Evolutionary conservation across 2,329 filamentous ascomycete genomes (phyloP), one percentile per base, ranked within the genome.

Genomic region (Penicillium freii): DNA sequence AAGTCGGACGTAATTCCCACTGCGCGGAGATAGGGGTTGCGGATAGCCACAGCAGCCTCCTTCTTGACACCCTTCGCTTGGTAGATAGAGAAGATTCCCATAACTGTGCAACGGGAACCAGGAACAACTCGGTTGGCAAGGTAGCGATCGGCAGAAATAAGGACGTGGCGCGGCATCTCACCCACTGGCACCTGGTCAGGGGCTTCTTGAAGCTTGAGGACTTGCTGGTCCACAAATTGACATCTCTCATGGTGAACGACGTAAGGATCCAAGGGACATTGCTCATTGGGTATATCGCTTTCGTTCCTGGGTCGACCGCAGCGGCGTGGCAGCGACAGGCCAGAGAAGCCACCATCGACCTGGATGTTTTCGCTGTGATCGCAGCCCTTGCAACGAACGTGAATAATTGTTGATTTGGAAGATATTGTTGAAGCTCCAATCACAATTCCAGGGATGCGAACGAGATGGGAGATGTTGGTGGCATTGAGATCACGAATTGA

Each of bases 11-110:
- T 90, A 58, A 99, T 93, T 5, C 94, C 94, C 2, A 97, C 91
- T 0, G 94, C 92, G 62, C 94, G 86, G 13, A 99, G 82, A 70
- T 99, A 99, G 0, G 94, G 94, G 47, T 95, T 97, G 63, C 94
- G 86, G 67, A 99, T 97, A 9, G 94, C 94, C 3, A 97, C 92
- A 1, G 94, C 94, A 2, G 88, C 88, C 51, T 87, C 87, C 66
- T 88, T 89, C 75, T 92, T 95, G 42, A 85, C 88, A 40, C 88
- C 89, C 75, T 97, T 97, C 66, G 88, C 89, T 74, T 97, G 91
- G 75, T 97, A 99, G 70, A 97, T 97, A 31, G 93, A 97, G 79
- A 97, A 99, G 34, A 99, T 91, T 21, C 94, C 94, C 85, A 94
- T 97, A 19, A 99, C 84, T 3, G 92, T 96, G 74, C 94, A 99